Conservation (phyloP, 306 rosid species). For the Lupinus albus region DNA sequence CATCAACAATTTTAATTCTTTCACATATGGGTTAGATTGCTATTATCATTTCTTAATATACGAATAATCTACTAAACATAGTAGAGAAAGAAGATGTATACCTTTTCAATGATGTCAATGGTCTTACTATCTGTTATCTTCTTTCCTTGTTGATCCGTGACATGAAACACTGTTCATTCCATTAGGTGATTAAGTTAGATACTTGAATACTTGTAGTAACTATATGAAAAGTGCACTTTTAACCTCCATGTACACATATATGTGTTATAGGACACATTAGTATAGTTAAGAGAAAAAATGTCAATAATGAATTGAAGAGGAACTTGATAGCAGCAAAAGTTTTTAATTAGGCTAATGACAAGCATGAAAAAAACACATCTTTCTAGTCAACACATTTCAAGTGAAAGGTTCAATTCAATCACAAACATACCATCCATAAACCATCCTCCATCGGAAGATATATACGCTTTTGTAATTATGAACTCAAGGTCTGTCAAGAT, state of each 20-base stretch:
- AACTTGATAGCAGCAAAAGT: background rate
- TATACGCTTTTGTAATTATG: slow-evolving; percentile 77
- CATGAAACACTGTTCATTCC: slow-evolving; percentile 69
- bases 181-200: slow-evolving; percentile 40
- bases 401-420: slow-evolving; percentile 17
- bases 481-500: slow-evolving; percentile 77
- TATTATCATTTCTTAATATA: background rate
- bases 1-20: background rate
- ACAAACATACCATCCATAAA: slow-evolving; percentile 78
- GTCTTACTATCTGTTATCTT: slow-evolving; percentile 71
- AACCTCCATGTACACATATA: background rate
- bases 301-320: background rate
- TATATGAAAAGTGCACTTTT: background rate
- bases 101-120: slow-evolving; percentile 76
- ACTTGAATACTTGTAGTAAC: slow-evolving; percentile 2
- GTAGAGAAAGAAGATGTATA: slow-evolving; percentile 40
- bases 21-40: slow-evolving; percentile 6
- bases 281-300: slow-evolving; percentile 8
- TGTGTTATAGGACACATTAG: background rate
- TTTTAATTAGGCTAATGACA: slow-evolving; percentile 15
- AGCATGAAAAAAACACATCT: slow-evolving; percentile 3
- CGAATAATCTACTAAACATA: slow-evolving; percentile 10
- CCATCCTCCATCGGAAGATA: slow-evolving; percentile 91
- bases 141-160: slow-evolving; percentile 85
- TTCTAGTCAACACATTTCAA: slow-evolving; percentile 1